Evolutionary conservation across 768 basidiomycete species (phyloP).

Genomic region (Sistotremastrum suecicum): DNA sequence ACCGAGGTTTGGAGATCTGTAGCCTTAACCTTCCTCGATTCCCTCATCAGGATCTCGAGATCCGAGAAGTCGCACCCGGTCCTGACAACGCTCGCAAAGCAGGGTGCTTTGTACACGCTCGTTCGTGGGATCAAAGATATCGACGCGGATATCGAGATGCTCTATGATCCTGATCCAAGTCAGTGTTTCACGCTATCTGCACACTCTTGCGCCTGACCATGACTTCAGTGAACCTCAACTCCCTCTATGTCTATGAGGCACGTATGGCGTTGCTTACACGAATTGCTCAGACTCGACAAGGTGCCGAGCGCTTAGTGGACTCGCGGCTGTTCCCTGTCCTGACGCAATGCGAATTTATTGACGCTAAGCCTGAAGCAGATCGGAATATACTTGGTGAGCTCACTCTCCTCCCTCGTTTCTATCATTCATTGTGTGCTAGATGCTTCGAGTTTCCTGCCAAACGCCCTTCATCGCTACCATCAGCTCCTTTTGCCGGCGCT

Average conservation of each 20-base stretch:
- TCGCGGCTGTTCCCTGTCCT: constrained; percentile 60
- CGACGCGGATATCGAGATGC: constrained; percentile 56
- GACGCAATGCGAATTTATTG: constrained; percentile 77
- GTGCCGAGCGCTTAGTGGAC: constrained; percentile 76
- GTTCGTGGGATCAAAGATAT: constrained; percentile 75
- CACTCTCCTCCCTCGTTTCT: background rate
- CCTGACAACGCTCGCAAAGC: constrained; percentile 42
- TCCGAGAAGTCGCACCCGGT: constrained; percentile 54
- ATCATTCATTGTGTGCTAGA: constrained; percentile 30
- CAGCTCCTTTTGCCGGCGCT: constrained; percentile 80
- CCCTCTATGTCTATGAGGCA: constrained; percentile 88
- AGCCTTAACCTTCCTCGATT: constrained; percentile 81
- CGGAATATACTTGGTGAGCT: constrained; percentile 65
- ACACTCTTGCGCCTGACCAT: background rate
- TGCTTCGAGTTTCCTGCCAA: constrained; percentile 75
- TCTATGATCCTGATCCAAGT: constrained; percentile 88
- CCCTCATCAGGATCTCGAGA: constrained; percentile 58
- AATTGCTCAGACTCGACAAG: constrained; percentile 67
- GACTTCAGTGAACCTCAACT: constrained; percentile 66
- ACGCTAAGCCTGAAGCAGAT: constrained; percentile 71
- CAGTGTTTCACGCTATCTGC: constrained; percentile 10
- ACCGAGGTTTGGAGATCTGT: constrained; percentile 96
- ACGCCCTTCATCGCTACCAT: constrained; percentile 79
- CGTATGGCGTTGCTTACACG: constrained; percentile 84
- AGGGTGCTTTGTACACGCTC: constrained; percentile 72